Base-by-base conservation (phyloP, 169 alveolate genomes). In the Cryptosporidium xiaoi region DNA sequence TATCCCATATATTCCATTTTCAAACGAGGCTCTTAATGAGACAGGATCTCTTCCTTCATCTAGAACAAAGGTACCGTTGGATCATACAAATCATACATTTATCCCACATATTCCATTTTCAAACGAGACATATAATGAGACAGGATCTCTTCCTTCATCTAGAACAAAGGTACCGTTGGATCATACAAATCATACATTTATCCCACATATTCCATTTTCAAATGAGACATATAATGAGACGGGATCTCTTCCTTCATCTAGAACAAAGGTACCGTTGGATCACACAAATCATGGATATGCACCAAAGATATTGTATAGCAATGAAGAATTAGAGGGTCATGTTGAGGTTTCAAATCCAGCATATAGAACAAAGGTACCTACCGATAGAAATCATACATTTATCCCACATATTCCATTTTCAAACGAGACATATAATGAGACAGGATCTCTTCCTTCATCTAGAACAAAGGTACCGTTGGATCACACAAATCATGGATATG, bases 11-110 rank as follows among this genome's bases (percentile, higher is more conserved):
- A 24, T 67, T 29, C 82, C 82, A 10, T 10, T 34, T n/a, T 40
- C 33, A 46, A n/a, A 51, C 7, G 12, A 33, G 4, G 3, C 18
- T 24, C 13, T 20, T n/a, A 56, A 67, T 20, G 65, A 50, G 3
- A 67, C 58, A 1, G 68, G 56, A n/a, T 13, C 83, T 12, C 51
- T 53, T 4, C 83, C 83, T 12, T 64, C 83, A n/a, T 69, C 83
- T 4, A 69, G 83, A 55, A 69, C 83, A 12, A 2, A 7, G 4
- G 36, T 12, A 16, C 66, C 67, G 10, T 18, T 24, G 13, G 67
- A 69, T 29, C 48, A 40, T 1, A 51, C 82, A 20, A 4, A 55
- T n/a, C 83, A 69, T 10, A 33, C 55, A 20, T 36, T n/a, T 5
- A 33, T 67, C 15, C 66, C 82, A 12, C 48, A 67, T 10, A 24